phyloP scores from a whole-genome alignment of 225 moss, liverwort and hornwort genomes.

The Polytrichum commune region DNA sequence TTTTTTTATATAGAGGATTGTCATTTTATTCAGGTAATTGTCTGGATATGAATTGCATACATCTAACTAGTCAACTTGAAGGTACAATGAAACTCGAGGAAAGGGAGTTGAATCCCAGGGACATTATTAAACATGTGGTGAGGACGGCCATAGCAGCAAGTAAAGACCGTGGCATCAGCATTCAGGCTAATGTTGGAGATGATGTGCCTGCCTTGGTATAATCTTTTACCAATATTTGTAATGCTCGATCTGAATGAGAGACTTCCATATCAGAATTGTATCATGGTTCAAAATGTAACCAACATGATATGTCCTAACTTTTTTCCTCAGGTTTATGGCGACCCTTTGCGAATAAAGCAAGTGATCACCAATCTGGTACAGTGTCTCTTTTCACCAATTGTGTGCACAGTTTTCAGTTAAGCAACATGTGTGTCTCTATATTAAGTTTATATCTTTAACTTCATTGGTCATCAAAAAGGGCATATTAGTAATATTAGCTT shows the following conservation, averaged over 20 bases:
- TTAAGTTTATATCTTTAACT: too few relatives aligned
- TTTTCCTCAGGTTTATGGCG: conserved; percentile 42
- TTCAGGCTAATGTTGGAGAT: conserved; percentile 45
- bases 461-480: not conserved
- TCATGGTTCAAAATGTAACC: too few relatives aligned
- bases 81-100: conserved; percentile 60
- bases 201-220: conserved; percentile 47
- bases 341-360: conserved; percentile 61
- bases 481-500: too few relatives aligned
- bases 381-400: too few relatives aligned
- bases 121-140: conserved; percentile 60
- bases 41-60: not conserved
- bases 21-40: too few relatives aligned
- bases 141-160: conserved; percentile 53
- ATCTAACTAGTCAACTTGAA: conserved; percentile 11
- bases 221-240: conserved; percentile 8
- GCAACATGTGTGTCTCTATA: too few relatives aligned
- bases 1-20: too few relatives aligned
- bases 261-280: too few relatives aligned
- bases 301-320: conserved; percentile 4
- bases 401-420: too few relatives aligned
- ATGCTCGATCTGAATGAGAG: not conserved
- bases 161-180: conserved; percentile 49
- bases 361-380: conserved; percentile 57
- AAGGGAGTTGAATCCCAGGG: conserved; percentile 48